phyloP scores from a whole-genome alignment of 768 basidiomycete genomes.

The Royoungia palumana region DNA sequence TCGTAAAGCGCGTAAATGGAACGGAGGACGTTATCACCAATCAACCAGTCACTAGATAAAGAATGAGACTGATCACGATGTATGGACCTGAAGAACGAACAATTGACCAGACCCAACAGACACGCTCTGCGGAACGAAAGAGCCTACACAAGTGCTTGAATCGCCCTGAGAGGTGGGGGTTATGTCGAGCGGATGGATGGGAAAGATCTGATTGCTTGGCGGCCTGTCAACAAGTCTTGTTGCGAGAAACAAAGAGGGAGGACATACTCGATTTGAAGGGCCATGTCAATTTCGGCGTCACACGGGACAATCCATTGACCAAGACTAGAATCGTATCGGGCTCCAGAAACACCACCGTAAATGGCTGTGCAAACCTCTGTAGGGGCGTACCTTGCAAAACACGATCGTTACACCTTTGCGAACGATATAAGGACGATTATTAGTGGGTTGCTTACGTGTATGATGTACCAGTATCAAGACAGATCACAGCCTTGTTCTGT shows the following conservation, averaged over 20 bases:
- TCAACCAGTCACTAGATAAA: constrained; percentile 65
- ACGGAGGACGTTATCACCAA: constrained; percentile 82
- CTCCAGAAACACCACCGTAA: constrained; percentile 64
- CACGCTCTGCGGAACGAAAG: constrained; percentile 65
- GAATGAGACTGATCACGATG: constrained; percentile 3
- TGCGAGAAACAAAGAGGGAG: constrained; percentile 1
- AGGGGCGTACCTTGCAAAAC: constrained; percentile 59
- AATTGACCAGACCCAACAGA: constrained; percentile 63
- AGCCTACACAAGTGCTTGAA: constrained; percentile 59
- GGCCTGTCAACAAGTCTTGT: constrained; percentile 11
- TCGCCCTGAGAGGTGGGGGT: constrained; percentile 46
- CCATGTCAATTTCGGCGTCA: constrained; percentile 68
- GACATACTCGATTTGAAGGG: constrained; percentile 73
- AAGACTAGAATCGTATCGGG: constrained; percentile 46
- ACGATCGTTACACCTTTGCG: constrained; percentile 5
- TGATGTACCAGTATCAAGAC: constrained; percentile 81
- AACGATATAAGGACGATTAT: neutral
- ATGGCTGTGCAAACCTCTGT: constrained; percentile 62
- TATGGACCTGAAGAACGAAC: constrained; percentile 38
- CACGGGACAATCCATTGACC: constrained; percentile 78
- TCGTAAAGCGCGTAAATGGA: constrained; percentile 82
- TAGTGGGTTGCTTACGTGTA: constrained; percentile 53
- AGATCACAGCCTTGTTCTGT: constrained; percentile 64
- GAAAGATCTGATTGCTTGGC: constrained; percentile 65
- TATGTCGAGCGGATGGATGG: constrained; percentile 78